Percentiles rank a stretch among this genome's conserved stretches.
These are phyloP conservation scores for Artemisia argyi DNA, from an alignment of 129 eudicot species.

Conservation along the genomic window DNA sequence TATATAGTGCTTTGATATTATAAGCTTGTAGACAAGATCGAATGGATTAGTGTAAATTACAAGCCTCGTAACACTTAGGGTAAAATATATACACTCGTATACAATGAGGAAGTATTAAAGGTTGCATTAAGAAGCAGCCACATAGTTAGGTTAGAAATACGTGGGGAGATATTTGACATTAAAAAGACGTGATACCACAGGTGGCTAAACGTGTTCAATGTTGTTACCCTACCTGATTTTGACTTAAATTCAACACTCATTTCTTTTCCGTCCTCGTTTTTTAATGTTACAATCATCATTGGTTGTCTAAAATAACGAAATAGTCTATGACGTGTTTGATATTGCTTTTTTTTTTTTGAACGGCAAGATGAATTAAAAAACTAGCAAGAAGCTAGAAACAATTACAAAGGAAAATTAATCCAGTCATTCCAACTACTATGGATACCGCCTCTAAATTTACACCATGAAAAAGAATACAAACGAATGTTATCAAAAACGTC, in stretches of 20 bases:
- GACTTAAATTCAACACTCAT: constrained; percentile 9
- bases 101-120: no score
- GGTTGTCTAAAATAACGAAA: no score
- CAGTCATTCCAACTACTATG: no score
- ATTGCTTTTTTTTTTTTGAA: no score
- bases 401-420: no score
- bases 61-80: neutral
- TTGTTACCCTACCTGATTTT: neutral
- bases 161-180: neutral
- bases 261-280: constrained; percentile 4
- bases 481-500: no score
- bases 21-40: neutral
- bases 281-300: neutral
- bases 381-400: no score
- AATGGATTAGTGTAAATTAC: neutral
- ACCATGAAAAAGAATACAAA: no score
- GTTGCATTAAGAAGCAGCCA: neutral
- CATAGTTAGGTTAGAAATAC: constrained; percentile 11
- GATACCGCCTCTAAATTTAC: no score
- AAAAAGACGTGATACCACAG: constrained; percentile 15
- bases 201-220: neutral
- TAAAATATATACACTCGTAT: no score
- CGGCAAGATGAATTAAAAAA: no score
- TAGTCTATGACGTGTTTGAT: no score
- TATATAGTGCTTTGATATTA: neutral